phyloP scores from a whole-genome alignment of 805 yeast species.

The Saccharomycopsis sp. region DNA sequence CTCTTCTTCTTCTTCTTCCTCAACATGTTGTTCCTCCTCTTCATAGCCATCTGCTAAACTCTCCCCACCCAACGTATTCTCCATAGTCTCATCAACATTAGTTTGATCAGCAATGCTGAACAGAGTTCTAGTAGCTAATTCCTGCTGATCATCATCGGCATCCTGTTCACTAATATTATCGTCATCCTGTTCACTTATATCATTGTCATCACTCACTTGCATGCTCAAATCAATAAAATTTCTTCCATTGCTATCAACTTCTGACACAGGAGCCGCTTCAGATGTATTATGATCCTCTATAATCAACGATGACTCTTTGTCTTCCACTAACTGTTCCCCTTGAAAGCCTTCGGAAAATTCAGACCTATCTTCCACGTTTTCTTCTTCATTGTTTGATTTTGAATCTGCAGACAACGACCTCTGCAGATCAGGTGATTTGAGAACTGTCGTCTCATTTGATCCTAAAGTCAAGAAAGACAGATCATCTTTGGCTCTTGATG shows the following conservation, averaged over 20 bases:
- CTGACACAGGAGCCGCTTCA: background rate
- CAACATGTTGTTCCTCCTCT: background rate
- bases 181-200: background rate
- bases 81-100: background rate
- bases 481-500: background rate
- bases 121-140: background rate
- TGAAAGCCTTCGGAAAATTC: too few species aligned
- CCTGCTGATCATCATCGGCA: constrained; percentile 1
- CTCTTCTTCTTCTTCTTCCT: constrained; percentile 3
- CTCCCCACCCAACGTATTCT: background rate
- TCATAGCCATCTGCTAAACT: too few species aligned
- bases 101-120: background rate
- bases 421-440: background rate
- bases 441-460: background rate
- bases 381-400: background rate
- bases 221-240: background rate
- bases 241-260: background rate
- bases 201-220: background rate
- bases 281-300: background rate
- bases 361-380: background rate
- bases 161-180: background rate
- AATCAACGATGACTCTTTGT: too few species aligned
- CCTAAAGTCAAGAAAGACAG: background rate
- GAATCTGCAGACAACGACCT: background rate
- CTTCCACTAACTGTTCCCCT: too few species aligned